Evolutionary conservation across 2,329 filamentous ascomycete genomes (phyloP).

Genomic region (Diplocarpon mali): DNA sequence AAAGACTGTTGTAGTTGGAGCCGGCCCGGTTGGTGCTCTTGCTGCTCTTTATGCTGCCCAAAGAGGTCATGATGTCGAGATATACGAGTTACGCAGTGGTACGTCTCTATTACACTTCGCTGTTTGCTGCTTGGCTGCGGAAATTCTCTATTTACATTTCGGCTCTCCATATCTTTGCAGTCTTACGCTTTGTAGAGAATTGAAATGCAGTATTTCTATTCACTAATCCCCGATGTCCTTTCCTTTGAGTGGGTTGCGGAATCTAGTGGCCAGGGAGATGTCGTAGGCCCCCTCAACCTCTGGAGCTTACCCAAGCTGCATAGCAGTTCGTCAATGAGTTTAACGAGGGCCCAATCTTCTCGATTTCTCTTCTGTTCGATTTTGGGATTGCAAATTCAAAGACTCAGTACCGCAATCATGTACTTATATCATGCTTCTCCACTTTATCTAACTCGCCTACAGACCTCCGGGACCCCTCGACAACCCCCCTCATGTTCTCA

Average conservation of each 20-base stretch:
- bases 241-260: neutral
- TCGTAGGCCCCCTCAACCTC: neutral
- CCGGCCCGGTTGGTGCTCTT: constrained; percentile 84
- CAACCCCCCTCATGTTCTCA: constrained; percentile 83
- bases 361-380: too few species aligned
- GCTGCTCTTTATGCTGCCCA: constrained; percentile 87
- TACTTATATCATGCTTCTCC: neutral
- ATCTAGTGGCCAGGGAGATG: neutral
- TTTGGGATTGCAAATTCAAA: neutral
- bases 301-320: neutral
- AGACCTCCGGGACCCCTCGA: constrained; percentile 82
- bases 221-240: neutral
- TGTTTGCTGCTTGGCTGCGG: neutral
- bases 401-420: neutral
- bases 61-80: constrained; percentile 78
- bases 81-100: constrained; percentile 92
- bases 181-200: neutral
- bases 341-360: too few species aligned
- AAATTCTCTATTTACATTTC: neutral
- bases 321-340: too few species aligned
- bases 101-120: constrained; percentile 22
- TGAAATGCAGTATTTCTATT: neutral
- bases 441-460: neutral
- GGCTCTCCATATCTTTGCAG: constrained; percentile 23
- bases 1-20: constrained; percentile 69